These are phyloP conservation scores for Combretum micranthum DNA, from an alignment of 345 rosid species.

Conservation along the genomic window DNA sequence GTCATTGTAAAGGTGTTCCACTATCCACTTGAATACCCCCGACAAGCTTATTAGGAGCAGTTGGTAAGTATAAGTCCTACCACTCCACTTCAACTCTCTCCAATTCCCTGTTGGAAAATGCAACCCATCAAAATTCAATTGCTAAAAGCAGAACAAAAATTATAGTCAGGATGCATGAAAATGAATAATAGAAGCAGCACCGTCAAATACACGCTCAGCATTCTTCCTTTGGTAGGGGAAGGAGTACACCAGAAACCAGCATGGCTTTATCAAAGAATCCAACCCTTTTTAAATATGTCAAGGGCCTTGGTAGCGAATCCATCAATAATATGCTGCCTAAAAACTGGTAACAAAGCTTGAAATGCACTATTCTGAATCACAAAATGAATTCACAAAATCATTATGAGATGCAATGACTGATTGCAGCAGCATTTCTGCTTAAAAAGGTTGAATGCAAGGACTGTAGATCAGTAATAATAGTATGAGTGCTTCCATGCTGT, in stretches of 20 bases:
- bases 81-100: slow-evolving; percentile 88
- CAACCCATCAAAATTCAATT: slow-evolving; percentile 9
- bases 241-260: slow-evolving; percentile 76
- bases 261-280: slow-evolving; percentile 94
- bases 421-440: neutral
- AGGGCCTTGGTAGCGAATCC: slow-evolving; percentile 75
- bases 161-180: slow-evolving; percentile 7
- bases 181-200: slow-evolving; percentile 24
- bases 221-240: slow-evolving; percentile 86
- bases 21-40: slow-evolving; percentile 84
- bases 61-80: slow-evolving; percentile 87
- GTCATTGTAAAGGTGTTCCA: slow-evolving; percentile 97
- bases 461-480: too few relatives aligned
- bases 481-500: too few relatives aligned
- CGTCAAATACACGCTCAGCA: slow-evolving; percentile 91
- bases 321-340: slow-evolving; percentile 78
- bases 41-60: slow-evolving; percentile 89
- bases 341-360: slow-evolving; percentile 69
- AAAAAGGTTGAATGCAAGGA: too few relatives aligned
- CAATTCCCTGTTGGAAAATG: slow-evolving; percentile 53
- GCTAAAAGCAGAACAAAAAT: slow-evolving; percentile 3
- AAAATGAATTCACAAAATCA: slow-evolving; percentile 7
- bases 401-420: neutral
- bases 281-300: slow-evolving; percentile 75
- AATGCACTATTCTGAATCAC: slow-evolving; percentile 64